A percentile compares a stretch with the other conserved stretches of the same genome.
phyloP scores from a whole-genome alignment of 257 asterid species.

The Solanum bukasovii region DNA sequence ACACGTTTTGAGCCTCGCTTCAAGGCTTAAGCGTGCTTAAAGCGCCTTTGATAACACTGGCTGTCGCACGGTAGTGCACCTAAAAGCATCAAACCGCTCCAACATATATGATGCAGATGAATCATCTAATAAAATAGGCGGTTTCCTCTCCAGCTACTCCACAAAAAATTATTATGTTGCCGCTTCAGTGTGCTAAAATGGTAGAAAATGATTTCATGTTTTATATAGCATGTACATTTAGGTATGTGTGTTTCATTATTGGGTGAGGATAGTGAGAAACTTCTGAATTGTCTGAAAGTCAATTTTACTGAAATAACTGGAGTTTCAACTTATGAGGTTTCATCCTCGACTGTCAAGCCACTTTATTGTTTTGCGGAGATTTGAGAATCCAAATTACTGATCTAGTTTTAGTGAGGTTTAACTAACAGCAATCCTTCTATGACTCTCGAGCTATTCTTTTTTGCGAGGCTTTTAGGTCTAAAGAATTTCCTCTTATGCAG shows the following conservation, averaged over 20 bases:
- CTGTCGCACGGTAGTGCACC: not conserved
- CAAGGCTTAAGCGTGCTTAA: no score
- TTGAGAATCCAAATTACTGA: not conserved
- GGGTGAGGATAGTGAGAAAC: not conserved
- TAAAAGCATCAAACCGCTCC: not conserved
- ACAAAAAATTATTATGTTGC: not conserved
- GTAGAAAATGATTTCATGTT: not conserved
- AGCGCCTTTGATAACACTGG: no score
- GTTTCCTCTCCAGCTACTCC: not conserved
- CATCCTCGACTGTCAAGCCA: not conserved
- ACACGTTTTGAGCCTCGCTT: no score
- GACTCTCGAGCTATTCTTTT: not conserved
- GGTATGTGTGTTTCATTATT: not conserved
- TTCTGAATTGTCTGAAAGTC: not conserved
- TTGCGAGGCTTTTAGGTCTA: not conserved
- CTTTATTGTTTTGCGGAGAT: not conserved
- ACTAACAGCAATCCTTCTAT: not conserved
- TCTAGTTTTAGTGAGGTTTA: not conserved
- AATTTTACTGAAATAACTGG: not conserved
- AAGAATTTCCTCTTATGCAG: not conserved
- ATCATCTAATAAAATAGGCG: not conserved
- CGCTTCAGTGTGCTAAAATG: not conserved
- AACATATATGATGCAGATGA: not conserved
- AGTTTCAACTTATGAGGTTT: not conserved
- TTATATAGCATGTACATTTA: not conserved